Conservation (phyloP, 768 basidiomycete genomes). For the Hericium coralloides region DNA sequence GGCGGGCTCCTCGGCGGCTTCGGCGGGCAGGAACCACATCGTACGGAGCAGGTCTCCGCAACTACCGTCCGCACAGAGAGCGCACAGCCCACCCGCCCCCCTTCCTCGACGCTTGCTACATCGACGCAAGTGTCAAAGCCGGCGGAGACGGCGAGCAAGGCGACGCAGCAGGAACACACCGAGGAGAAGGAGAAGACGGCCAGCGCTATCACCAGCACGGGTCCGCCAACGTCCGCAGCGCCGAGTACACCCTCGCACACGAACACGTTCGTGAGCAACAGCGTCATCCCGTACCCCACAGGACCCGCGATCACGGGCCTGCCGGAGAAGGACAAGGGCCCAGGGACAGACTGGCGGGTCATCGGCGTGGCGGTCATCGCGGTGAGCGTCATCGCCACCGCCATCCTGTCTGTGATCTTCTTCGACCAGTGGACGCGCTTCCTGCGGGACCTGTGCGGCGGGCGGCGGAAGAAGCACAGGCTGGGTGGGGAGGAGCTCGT, state of each 20-base stretch:
- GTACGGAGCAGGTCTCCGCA: not conserved
- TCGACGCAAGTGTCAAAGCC: not conserved
- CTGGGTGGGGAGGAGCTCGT: slow-evolving; percentile 44
- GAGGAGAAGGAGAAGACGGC: not conserved
- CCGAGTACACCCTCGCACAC: not conserved
- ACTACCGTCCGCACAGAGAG: not conserved
- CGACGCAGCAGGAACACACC: not conserved
- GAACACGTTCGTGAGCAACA: not conserved
- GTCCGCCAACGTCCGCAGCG: not conserved
- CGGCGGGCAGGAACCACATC: not conserved
- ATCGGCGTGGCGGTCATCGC: slow-evolving; percentile 59
- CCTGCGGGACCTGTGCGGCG: slow-evolving; percentile 39
- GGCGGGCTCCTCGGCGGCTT: not conserved
- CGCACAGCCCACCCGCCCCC: not conserved
- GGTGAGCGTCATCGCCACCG: slow-evolving; percentile 47
- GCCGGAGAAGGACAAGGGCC: not conserved
- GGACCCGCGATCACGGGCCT: not conserved
- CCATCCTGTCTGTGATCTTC: slow-evolving; percentile 51
- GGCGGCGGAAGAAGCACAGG: slow-evolving; percentile 19
- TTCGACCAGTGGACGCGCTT: slow-evolving; percentile 68
- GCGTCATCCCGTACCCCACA: not conserved
- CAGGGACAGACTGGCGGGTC: slow-evolving; percentile 46
- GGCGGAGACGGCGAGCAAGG: not conserved
- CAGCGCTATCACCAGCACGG: not conserved
- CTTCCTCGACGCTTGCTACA: not conserved